Evolutionary conservation across 2,329 filamentous ascomycete genomes (phyloP).

Genomic region (Fusarium guadeloupense): DNA sequence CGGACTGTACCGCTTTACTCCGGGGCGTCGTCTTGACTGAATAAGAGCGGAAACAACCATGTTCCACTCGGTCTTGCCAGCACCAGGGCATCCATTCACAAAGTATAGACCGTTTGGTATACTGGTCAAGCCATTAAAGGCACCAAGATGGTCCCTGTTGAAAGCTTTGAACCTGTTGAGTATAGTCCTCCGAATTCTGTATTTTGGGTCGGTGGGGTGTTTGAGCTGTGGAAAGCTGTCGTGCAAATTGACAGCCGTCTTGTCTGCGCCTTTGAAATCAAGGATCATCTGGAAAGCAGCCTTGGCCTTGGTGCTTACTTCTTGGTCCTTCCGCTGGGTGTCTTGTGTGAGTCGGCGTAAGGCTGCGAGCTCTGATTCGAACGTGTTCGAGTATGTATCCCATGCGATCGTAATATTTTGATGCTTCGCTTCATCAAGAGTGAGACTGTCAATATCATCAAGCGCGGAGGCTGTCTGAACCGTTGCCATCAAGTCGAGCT

Average conservation of each 20-base stretch:
- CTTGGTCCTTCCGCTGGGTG: slow-evolving; percentile 25
- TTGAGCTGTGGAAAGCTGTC: slow-evolving; percentile 47
- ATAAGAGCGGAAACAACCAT: slow-evolving; percentile 53
- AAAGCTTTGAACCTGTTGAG: slow-evolving; percentile 46
- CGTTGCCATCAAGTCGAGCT: slow-evolving; percentile 67
- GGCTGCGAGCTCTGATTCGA: slow-evolving; percentile 48
- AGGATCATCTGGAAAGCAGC: slow-evolving; percentile 48
- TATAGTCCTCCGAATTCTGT: slow-evolving; percentile 41
- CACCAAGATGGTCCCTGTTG: slow-evolving; percentile 51
- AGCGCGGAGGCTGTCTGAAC: slow-evolving; percentile 66
- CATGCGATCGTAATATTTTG: slow-evolving; percentile 44
- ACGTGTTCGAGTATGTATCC: slow-evolving; percentile 43
- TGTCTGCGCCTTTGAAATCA: slow-evolving; percentile 41
- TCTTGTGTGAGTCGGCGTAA: slow-evolving; percentile 39
- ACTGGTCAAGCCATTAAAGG: slow-evolving; percentile 47
- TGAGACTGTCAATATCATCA: slow-evolving; percentile 26
- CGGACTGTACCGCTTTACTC: slow-evolving; percentile 40
- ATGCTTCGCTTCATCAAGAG: slow-evolving; percentile 15
- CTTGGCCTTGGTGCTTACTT: slow-evolving; percentile 13
- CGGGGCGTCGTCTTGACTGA: slow-evolving; percentile 44
- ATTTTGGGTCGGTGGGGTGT: slow-evolving; percentile 33
- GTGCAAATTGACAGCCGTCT: slow-evolving; percentile 40
- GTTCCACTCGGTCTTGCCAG: slow-evolving; percentile 60
- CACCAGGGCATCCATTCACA: slow-evolving; percentile 58
- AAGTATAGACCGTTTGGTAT: slow-evolving; percentile 57